Evolutionary conservation across 768 basidiomycete species (phyloP), one percentile per base, ranked within the genome.

Genomic region (Royoungia palumana): DNA sequence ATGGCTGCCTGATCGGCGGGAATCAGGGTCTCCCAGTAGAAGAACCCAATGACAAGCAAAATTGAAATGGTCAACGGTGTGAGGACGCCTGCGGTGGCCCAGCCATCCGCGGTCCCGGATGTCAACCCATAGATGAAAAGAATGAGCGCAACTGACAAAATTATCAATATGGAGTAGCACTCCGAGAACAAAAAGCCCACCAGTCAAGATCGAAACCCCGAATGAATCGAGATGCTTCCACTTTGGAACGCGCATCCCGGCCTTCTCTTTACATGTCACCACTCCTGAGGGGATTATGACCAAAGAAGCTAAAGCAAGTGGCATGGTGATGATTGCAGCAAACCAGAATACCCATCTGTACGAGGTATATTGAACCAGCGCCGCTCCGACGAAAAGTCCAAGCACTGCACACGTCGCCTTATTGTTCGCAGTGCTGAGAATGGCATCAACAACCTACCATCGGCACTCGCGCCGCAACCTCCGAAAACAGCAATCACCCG

Each of bases 311-410:
- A 68, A 14, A 30, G 70, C 62, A 12, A 74, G 62, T 14, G 66
- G 56, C 6, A 69, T 44, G 34, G 69, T 58, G 30, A 79, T 46
- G 32, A 78, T 69, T 3, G 74, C 70, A 28, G 70, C 62, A 50
- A 75, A 70, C 59, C 73, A 79, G 58, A 82, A 80, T 17, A 79
- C 69, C 79, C 78, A 79, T 22, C 60, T 69, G 66, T 74, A 81
- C 11, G 72, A 70, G 2, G 64, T 63, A 27, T 62, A 72, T 35
- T 66, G 54, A 4, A 73, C 70, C 37, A 78, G 67, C n/a, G 73
- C 21, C 2, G 75, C 76, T 9, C 77, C 77, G 13, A 76, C 66
- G 22, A 75, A 46, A n/a, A 75, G 57, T 1, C 75, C 75, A 36
- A 72, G 49, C 5, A 74, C 73, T 76, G 38, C 16, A 34, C 12